Base-by-base conservation (phyloP, 2,329 filamentous ascomycete genomes). In the Proliferodiscus dingleyae region DNA sequence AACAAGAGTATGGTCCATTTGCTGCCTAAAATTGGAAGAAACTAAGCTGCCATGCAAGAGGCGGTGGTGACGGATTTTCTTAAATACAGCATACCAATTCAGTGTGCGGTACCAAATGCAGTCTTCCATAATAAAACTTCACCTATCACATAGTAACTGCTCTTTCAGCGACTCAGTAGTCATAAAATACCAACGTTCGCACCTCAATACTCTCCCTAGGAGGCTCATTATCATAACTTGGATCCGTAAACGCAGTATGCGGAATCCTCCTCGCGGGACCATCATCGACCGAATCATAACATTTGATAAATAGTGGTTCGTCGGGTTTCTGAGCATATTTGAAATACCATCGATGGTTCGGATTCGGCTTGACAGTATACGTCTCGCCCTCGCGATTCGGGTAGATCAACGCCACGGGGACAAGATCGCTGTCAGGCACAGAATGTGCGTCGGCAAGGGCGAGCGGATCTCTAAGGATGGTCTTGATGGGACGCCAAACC, bases 141-240 rank as follows among this genome's bases (percentile, higher is more conserved):
- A n/a, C n/a, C n/a, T n/a, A n/a, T n/a, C n/a, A n/a, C n/a, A n/a
- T n/a, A n/a, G n/a, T n/a, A n/a, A n/a, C n/a, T n/a, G n/a, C 26
- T 7, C 26, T 28, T 28, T 28, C 26, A 28, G n/a, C n/a, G n/a
- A n/a, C n/a, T n/a, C n/a, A n/a, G n/a, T n/a, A 18, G 11, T 41
- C 42, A 30, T 53, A 51, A 21, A 94, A 93, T 0, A 94, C 84
- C 63, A 95, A 70, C 22, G 85, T 81, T 54, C 89, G 74, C 10
- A 95, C 85, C 66, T 95, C 89, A 61, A 95, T 94, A 62, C 88
- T 94, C 72, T 93, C 85, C 51, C 89, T 75, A 53, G 81, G 80
- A 3, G 84, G 86, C 32, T 83, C 85, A 11, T 72, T 67, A 5
- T 79, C 75, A 1, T 84, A 87, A 50, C 81, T 70, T 2, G 85